Base-by-base conservation (phyloP, 2,329 filamentous ascomycete genomes). In the Cryphonectria japonica region DNA sequence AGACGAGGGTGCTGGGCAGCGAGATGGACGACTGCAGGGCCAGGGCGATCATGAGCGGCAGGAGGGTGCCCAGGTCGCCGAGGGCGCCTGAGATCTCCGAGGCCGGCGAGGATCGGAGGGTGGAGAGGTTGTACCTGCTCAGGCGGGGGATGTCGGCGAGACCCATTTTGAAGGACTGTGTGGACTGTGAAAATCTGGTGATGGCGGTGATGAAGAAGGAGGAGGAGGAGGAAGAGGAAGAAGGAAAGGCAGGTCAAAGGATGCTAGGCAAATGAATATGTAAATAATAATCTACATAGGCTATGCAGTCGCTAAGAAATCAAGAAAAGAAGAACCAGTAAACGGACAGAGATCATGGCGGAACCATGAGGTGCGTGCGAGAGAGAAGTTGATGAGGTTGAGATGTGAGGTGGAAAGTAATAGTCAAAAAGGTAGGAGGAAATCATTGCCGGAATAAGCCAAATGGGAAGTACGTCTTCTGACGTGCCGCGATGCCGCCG, bases 1-100 rank as follows among this genome's bases (percentile, higher is more conserved):
- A 96, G 7, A 98, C 88, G 0, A 98, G 87, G 0, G 95, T 98
- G 64, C 91, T 91, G 37, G 93, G 89, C 1, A 98, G 87, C 32
- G 93, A 91, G 76, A 98, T 93, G 11, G 93, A 95, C 46, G 87
- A 85, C 74, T 93, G 92, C 39, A 93, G 82, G 0, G 94, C 90
- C 39, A 98, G 89, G 2, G 95, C 93, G 77, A 97, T 93, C 85
- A 96, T 93, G 69, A 98, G 89, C 64, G 95, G 95, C 14, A 97
- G 88, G 41, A 97, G 88, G 2, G 95, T 98, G 74, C 95, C 95
- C 59, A 98, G 86, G 78, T 98, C 95, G 73, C 95, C 95, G 2
- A 90, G 86, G 0, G 95, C 93, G 67, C 95, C 95, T 1, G 95
- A 97, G 68, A 98, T 89, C 83, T 98, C 95, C 65, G 92, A 81